These are phyloP conservation scores for Boletus patriciae DNA, from an alignment of 768 basidiomycete genomes.

Conservation along the genomic window DNA sequence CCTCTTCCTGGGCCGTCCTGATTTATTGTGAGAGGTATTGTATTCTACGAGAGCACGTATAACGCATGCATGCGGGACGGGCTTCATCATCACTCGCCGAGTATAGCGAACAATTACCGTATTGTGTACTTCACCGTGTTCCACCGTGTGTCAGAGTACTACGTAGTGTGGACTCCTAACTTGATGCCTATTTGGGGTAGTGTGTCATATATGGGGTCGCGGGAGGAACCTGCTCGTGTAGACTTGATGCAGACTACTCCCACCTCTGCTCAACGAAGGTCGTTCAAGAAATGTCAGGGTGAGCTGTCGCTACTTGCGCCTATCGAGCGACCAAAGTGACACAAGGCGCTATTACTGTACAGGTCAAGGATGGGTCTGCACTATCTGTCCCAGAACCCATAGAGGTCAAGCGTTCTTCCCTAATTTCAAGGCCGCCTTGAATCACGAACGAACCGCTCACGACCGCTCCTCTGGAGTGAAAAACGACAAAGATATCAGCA, in stretches of 20 bases:
- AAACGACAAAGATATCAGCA: neutral
- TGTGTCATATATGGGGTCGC: constrained; percentile 22
- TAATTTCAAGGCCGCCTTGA: constrained; percentile 29
- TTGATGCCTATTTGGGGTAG: constrained; percentile 6
- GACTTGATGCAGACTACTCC: constrained; percentile 22
- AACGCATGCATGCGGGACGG: neutral
- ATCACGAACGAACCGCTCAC: constrained; percentile 31
- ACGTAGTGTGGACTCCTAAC: constrained; percentile 8
- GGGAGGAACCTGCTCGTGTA: constrained; percentile 10
- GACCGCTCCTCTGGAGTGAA: constrained; percentile 19
- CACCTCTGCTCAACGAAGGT: constrained; percentile 19
- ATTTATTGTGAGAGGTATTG: neutral
- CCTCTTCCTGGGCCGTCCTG: constrained; percentile 65
- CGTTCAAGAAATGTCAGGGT: constrained; percentile 25
- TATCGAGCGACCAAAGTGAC: neutral
- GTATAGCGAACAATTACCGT: neutral
- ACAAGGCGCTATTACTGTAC: constrained; percentile 12
- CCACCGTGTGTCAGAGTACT: neutral
- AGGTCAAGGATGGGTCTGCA: constrained; percentile 37
- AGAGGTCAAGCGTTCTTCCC: constrained; percentile 23
- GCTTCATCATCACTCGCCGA: neutral
- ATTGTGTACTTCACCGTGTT: neutral
- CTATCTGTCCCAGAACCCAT: constrained; percentile 29
- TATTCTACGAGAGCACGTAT: neutral
- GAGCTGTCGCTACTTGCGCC: neutral